phyloP scores from a whole-genome alignment of 768 basidiomycete species.

The Xanthoconium stramineum region DNA sequence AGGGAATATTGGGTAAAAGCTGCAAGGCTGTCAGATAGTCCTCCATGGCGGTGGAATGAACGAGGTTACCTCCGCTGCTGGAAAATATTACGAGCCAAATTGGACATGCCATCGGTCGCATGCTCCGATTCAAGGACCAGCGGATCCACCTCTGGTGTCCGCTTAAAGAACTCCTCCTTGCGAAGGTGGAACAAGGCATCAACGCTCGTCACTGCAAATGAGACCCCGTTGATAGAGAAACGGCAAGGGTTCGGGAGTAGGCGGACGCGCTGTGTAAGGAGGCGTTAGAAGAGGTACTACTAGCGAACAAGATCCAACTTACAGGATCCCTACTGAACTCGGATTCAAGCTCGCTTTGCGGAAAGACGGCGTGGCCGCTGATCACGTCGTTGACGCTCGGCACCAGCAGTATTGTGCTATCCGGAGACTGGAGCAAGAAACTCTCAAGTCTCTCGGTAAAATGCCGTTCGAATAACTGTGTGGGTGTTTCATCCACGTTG shows the following conservation, averaged over 20 bases:
- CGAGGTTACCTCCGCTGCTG: conserved; percentile 75
- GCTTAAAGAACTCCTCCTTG: conserved; percentile 75
- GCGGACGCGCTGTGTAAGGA: conserved; percentile 57
- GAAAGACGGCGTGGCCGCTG: conserved; percentile 78
- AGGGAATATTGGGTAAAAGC: conserved; percentile 96
- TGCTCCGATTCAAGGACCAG: conserved; percentile 41
- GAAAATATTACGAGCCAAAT: conserved; percentile 73
- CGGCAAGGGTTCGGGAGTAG: conserved; percentile 83
- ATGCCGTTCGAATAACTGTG: conserved; percentile 63
- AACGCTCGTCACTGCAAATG: conserved; percentile 77
- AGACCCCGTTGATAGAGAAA: conserved; percentile 82
- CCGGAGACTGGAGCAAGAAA: conserved; percentile 60
- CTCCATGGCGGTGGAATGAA: not conserved
- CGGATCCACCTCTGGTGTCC: conserved; percentile 60
- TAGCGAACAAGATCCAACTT: conserved; percentile 19
- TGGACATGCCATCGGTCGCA: conserved; percentile 71
- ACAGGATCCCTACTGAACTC: conserved; percentile 52
- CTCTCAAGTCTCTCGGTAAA: conserved; percentile 55
- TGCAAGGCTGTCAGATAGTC: conserved; percentile 29
- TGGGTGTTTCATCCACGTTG: conserved; percentile 61
- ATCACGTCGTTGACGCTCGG: conserved; percentile 83
- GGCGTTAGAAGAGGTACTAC: not conserved
- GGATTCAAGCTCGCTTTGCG: conserved; percentile 63
- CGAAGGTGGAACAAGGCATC: conserved; percentile 89
- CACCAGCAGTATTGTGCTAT: conserved; percentile 71